These are phyloP conservation scores for Colletotrichum lindemuthianum DNA, from an alignment of 2,329 filamentous ascomycete genomes.

Conservation along the genomic window DNA sequence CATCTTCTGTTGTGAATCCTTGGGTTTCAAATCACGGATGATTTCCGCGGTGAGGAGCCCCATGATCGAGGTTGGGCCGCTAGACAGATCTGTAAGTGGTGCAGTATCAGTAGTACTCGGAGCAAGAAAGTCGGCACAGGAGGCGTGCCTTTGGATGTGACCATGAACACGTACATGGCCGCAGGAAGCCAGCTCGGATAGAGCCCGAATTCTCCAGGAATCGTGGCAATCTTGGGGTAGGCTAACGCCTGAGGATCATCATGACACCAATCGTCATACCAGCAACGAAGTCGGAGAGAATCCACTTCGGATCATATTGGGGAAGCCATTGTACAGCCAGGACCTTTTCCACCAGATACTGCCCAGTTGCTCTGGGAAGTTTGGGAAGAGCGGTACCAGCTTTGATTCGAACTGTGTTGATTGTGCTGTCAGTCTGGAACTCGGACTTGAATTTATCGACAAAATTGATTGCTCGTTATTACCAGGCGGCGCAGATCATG, in stretches of 20 bases:
- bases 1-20: conserved; percentile 63
- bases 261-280: conserved; percentile 69
- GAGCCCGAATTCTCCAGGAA: conserved; percentile 69
- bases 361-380: conserved; percentile 62
- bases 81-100: conserved; percentile 61
- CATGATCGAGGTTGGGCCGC: conserved; percentile 72
- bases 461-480: conserved; percentile 2
- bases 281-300: conserved; percentile 69
- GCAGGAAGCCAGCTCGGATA: conserved; percentile 69
- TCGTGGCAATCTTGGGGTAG: conserved; percentile 70
- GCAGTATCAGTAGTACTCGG: conserved; percentile 4
- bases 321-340: conserved; percentile 73
- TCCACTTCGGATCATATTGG: conserved; percentile 68
- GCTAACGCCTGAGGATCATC: conserved; percentile 70
- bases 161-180: conserved; percentile 67
- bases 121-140: too few species aligned
- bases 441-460: conserved; percentile 43
- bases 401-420: conserved; percentile 46
- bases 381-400: conserved; percentile 42
- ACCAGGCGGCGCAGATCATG: too few species aligned
- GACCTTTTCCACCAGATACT: conserved; percentile 69
- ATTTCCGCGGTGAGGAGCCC: conserved; percentile 72
- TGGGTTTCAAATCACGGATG: conserved; percentile 59
- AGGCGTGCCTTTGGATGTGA: conserved; percentile 66
- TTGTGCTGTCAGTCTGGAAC: conserved; percentile 50